phyloP scores from a whole-genome alignment of 345 rosid species.

The Excoecaria cochinchinensis region DNA sequence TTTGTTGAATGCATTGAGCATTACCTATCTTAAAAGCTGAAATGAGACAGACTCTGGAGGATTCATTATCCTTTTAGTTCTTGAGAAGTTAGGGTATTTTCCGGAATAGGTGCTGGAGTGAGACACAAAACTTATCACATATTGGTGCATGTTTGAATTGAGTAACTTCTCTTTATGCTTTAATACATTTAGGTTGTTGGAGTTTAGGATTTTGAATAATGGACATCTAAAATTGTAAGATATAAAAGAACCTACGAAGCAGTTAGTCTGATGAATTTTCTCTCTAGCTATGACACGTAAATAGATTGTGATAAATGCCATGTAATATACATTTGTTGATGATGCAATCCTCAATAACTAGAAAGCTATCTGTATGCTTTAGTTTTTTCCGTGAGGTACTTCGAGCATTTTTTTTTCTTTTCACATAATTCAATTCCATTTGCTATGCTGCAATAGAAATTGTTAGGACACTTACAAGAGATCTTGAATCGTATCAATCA shows the following conservation, averaged over 20 bases:
- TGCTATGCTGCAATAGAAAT: too few species aligned
- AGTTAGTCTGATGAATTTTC: background rate
- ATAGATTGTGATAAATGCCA: background rate
- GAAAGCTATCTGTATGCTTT: background rate
- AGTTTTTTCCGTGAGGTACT: background rate
- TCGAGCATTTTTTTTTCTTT: too few species aligned
- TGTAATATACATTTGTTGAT: background rate
- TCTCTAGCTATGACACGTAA: background rate
- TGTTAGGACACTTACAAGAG: background rate
- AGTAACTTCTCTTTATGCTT: background rate
- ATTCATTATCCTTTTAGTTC: background rate
- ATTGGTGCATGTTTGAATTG: background rate
- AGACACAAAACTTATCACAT: background rate
- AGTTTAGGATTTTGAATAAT: background rate
- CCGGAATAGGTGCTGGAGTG: background rate
- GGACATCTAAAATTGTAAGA: background rate
- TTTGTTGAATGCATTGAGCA: background rate
- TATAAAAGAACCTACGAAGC: background rate
- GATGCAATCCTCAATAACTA: too few species aligned
- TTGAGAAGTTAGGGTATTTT: background rate
- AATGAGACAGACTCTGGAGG: background rate
- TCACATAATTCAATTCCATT: too few species aligned
- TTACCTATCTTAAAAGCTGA: background rate
- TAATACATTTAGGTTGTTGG: background rate
- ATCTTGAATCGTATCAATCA: background rate